Conservation (phyloP, 768 basidiomycete genomes). For the Trametes cingulata region DNA sequence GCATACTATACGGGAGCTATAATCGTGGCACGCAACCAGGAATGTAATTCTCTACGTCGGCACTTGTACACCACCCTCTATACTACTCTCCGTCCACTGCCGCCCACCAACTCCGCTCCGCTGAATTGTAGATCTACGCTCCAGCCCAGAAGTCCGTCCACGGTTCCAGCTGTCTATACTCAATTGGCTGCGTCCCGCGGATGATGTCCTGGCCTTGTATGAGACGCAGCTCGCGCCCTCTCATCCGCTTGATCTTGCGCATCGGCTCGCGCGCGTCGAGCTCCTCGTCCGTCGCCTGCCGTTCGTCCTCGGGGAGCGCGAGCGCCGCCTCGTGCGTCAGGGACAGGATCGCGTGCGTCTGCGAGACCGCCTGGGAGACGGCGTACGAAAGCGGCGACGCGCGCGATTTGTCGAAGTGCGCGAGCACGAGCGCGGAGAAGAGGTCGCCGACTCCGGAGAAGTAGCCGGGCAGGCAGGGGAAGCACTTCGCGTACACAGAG, state of each 20-base stretch:
- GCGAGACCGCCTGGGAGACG: constrained; percentile 65
- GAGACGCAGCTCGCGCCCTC: constrained; percentile 81
- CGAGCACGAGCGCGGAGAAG: constrained; percentile 90
- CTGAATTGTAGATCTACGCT: background rate
- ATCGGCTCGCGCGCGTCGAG: constrained; percentile 63
- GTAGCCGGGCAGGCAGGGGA: constrained; percentile 85
- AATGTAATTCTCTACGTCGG: constrained; percentile 6
- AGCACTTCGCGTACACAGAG: constrained; percentile 64
- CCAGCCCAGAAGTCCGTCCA: constrained; percentile 40
- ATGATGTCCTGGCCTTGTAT: constrained; percentile 77
- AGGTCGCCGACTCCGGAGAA: constrained; percentile 97
- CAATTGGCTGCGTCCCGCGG: constrained; percentile 41
- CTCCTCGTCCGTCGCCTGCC: constrained; percentile 74
- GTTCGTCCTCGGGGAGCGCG: constrained; percentile 59
- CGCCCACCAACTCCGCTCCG: background rate
- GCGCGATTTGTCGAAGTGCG: constrained; percentile 55
- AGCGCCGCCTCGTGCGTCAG: constrained; percentile 60
- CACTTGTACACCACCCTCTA: background rate
- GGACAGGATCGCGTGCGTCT: constrained; percentile 70
- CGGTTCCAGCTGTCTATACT: constrained; percentile 31
- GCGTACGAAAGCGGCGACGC: constrained; percentile 56
- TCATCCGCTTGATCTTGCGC: constrained; percentile 72
- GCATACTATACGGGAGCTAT: background rate
- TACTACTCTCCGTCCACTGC: background rate
- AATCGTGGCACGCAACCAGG: background rate